Percentiles rank a stretch among this genome's conserved stretches.
Evolutionary conservation across 176 grass and related monocot genomes (phyloP).

Genomic region (Avena eriantha): DNA sequence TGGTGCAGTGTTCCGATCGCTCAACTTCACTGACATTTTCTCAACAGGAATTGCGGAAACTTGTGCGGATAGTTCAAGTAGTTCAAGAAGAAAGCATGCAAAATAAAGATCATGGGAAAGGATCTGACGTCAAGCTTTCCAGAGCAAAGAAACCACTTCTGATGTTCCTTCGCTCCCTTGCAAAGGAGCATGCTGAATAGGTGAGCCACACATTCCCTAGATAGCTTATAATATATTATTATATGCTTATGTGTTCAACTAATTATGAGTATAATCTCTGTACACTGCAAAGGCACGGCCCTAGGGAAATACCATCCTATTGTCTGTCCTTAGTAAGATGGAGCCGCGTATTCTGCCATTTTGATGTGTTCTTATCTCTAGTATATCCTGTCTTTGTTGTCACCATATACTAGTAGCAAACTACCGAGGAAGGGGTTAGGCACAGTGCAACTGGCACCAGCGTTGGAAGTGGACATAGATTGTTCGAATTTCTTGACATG

Average conservation of each 20-base stretch:
- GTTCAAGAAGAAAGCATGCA: constrained; percentile 57
- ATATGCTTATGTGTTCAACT: neutral
- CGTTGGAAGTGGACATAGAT: neutral
- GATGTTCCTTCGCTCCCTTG: constrained; percentile 70
- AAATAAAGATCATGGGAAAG: constrained; percentile 39
- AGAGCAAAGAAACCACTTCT: constrained; percentile 72
- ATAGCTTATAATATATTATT: neutral
- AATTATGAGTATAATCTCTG: neutral
- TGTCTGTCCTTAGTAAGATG: neutral
- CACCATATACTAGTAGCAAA: neutral
- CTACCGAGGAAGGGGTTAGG: neutral
- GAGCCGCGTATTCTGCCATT: neutral
- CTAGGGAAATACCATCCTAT: neutral
- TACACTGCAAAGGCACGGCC: neutral
- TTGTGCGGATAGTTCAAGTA: constrained; percentile 73
- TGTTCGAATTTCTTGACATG: neutral
- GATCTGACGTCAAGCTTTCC: constrained; percentile 46
- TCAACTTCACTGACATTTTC: constrained; percentile 13
- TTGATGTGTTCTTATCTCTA: neutral
- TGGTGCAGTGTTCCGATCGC: neutral
- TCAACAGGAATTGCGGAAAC: constrained; percentile 75
- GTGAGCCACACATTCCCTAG: constrained; percentile 33
- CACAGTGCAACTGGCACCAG: neutral
- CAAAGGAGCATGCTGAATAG: constrained; percentile 61
- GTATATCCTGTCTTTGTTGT: neutral